These are phyloP conservation scores for Rubia occidens DNA, from an alignment of 305 asterid genomes.

Conservation along the genomic window DNA sequence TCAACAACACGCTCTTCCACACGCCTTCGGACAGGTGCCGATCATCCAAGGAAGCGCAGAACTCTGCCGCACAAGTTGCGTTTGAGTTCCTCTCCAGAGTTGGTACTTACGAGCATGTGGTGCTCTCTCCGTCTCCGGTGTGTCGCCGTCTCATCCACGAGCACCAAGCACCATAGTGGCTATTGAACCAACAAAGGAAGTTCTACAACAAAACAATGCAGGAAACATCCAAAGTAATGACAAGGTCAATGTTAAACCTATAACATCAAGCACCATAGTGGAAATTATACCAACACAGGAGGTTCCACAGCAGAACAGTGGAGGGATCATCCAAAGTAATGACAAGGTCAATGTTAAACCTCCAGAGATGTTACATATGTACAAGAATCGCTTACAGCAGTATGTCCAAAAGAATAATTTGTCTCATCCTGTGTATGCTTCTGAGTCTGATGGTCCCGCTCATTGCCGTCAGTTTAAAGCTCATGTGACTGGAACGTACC, in stretches of 20 bases:
- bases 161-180: conserved; percentile 18
- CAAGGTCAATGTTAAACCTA: no score
- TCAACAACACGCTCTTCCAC: conserved; percentile 30
- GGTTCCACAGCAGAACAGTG: conserved; percentile 24
- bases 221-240: conserved; percentile 23
- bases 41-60: conserved; percentile 51
- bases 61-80: conserved; percentile 44
- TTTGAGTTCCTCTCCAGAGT: conserved; percentile 21
- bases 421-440: conserved; percentile 48
- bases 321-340: conserved; percentile 23
- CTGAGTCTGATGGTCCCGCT: conserved; percentile 67
- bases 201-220: conserved; percentile 24
- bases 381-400: conserved; percentile 65
- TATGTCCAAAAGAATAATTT: conserved; percentile 48
- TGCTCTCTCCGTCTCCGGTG: not conserved
- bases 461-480: conserved; percentile 61
- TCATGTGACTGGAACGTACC: conserved; percentile 36
- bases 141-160: not conserved
- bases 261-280: conserved; percentile 18
- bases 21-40: conserved; percentile 29
- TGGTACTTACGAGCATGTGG: no score
- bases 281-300: conserved; percentile 23
- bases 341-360: conserved; percentile 15
- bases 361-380: conserved; percentile 34
- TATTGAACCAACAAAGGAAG: conserved; percentile 23